A percentile compares a stretch with the other conserved stretches of the same genome.
Conservation (phyloP, 768 basidiomycete species). For the Serendipita indica region DNA sequence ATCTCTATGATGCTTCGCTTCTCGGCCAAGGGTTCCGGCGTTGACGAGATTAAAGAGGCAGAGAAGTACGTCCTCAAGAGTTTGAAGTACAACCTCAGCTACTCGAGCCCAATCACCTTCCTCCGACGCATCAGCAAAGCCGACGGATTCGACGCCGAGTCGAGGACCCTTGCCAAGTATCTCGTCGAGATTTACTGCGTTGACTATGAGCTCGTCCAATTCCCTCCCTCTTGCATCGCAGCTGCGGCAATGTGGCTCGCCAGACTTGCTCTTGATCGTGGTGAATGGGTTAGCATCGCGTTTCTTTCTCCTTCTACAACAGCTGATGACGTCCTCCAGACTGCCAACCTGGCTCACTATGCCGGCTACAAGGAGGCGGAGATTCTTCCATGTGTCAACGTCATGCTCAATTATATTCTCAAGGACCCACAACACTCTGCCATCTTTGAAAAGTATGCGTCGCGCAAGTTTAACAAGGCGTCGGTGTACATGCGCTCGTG, state of each 20-base stretch:
- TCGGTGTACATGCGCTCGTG: constrained; percentile 73
- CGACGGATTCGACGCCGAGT: constrained; percentile 76
- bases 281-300: constrained; percentile 64
- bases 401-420: constrained; percentile 80
- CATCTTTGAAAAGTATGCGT: constrained; percentile 80
- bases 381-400: constrained; percentile 62
- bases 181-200: constrained; percentile 73
- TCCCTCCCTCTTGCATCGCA: constrained; percentile 63
- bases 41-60: constrained; percentile 73
- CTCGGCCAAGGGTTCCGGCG: constrained; percentile 60
- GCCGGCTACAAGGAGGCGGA: constrained; percentile 70
- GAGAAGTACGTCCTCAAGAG: constrained; percentile 80
- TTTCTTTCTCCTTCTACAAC: not conserved
- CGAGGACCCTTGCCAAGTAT: constrained; percentile 80
- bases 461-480: constrained; percentile 75
- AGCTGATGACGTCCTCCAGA: constrained; percentile 31
- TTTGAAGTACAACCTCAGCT: constrained; percentile 71
- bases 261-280: constrained; percentile 57
- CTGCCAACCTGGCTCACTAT: constrained; percentile 74
- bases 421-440: constrained; percentile 56
- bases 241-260: constrained; percentile 82
- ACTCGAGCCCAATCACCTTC: constrained; percentile 82
- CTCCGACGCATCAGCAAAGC: constrained; percentile 84
- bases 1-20: constrained; percentile 67
- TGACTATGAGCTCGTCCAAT: constrained; percentile 61